Percentiles rank a stretch among this genome's conserved stretches.
phyloP scores from a whole-genome alignment of 306 rosid species.

The Ormosia semicastrata region DNA sequence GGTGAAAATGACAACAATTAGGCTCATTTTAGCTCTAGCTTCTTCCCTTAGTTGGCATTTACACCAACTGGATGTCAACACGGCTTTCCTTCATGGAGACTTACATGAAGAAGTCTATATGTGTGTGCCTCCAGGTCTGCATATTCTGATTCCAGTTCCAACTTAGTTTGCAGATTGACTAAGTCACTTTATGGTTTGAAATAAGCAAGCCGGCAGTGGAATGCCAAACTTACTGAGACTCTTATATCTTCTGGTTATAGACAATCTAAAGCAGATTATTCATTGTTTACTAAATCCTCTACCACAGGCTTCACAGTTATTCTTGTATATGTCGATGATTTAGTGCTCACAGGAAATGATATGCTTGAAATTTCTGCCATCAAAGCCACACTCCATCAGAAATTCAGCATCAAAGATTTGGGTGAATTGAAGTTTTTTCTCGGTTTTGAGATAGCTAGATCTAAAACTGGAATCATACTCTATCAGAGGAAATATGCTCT shows the following conservation, averaged over 20 bases:
- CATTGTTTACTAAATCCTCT: not conserved
- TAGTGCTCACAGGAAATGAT: not conserved
- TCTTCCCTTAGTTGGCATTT: not conserved
- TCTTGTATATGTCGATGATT: not conserved
- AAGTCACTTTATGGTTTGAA: not conserved
- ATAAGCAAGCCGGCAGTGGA: not conserved
- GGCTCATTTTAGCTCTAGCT: not conserved
- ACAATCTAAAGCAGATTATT: not conserved
- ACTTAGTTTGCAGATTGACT: not conserved
- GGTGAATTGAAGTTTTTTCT: not conserved
- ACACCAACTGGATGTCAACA: not conserved
- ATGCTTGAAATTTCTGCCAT: rapidly evolving
- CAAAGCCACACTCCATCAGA: not conserved
- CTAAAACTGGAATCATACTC: not conserved
- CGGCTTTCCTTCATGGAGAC: not conserved
- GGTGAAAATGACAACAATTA: not conserved
- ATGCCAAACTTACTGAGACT: not conserved
- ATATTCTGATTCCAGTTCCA: not conserved
- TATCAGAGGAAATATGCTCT: not conserved
- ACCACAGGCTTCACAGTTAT: not conserved
- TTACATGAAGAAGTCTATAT: not conserved
- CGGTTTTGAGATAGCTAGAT: not conserved
- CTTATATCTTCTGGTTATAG: not conserved
- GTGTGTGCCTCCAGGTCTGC: not conserved
- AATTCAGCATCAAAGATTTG: not conserved